Base-by-base conservation (phyloP, 768 basidiomycete genomes). In the Mycena rosella region DNA sequence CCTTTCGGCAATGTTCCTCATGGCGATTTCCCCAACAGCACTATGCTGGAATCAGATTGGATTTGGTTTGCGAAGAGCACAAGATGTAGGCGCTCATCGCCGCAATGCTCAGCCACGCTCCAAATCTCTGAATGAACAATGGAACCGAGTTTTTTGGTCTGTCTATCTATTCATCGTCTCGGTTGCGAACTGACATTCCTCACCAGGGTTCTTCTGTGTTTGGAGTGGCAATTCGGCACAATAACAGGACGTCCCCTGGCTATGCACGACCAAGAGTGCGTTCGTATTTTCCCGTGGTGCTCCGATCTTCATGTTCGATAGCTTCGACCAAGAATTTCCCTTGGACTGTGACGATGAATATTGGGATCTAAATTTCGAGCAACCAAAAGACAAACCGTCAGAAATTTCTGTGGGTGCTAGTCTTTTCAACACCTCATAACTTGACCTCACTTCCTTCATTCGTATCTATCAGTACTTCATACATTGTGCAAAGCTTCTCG, bases 101-200 rank as follows among this genome's bases (percentile, higher is more conserved):
- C 77, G 85, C 29, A 80, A 77, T 61, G 69, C 74, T 22, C 70
- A 76, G 34, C 74, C 69, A 56, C 75, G 78, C 18, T 83, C 83
- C 5, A 84, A 80, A 6, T 78, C 81, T 6, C 90, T 93, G 69
- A 84, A 90, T 62, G 93, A 95, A 75, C 82, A 90, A 22, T 93
- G 91, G 88, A 92, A 92, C 74, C 85, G 90, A n/a, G 87, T 85
- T 6, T 91, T 90, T 71, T 91, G 89, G n/a, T n/a, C n/a, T n/a
- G 87, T 29, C 3, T 34, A 9, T 10, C 47, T 0, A 32, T 40
- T 15, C 10, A 14, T 15, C n/a, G n/a, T n/a, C n/a, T n/a, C n/a
- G n/a, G n/a, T n/a, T n/a, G 38, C 44, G n/a, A n/a, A 27, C 9
- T n/a, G 15, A 42, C 6, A 45, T 10, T 27, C 48, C 14, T 27